These are phyloP conservation scores for Trametes hirsuta DNA, from an alignment of 1,284 basidiomycete species.

Conservation along the genomic window DNA sequence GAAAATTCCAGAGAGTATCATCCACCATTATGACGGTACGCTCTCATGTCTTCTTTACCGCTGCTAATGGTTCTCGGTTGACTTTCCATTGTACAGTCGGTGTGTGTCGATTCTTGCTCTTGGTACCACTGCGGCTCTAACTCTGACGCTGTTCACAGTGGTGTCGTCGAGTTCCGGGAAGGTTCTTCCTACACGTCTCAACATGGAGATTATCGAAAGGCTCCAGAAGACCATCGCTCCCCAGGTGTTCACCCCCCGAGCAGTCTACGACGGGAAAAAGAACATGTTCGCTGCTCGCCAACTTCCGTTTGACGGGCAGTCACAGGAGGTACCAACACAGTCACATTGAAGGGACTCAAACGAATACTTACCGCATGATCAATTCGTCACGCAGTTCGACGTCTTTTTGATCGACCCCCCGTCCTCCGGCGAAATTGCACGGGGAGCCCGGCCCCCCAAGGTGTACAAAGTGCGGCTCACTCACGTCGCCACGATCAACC, in stretches of 20 bases:
- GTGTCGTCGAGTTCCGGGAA: conserved; percentile 64
- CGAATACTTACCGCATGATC: not conserved
- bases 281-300: conserved; percentile 67
- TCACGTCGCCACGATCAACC: conserved; percentile 74
- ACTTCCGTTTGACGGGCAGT: conserved; percentile 57
- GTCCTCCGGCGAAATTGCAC: conserved; percentile 16
- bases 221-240: conserved; percentile 61
- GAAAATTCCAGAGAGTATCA: conserved; percentile 59
- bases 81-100: conserved; percentile 48
- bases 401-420: conserved; percentile 50
- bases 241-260: conserved; percentile 63
- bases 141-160: conserved; percentile 39
- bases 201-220: conserved; percentile 65
- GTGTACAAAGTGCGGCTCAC: conserved; percentile 65
- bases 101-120: conserved; percentile 39
- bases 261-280: conserved; percentile 78
- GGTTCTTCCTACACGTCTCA: conserved; percentile 63
- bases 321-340: conserved; percentile 43
- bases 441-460: conserved; percentile 44
- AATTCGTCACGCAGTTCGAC: conserved; percentile 51
- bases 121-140: not conserved
- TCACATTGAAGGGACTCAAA: not conserved
- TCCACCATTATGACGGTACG: conserved; percentile 78
- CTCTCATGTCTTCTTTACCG: conserved; percentile 3
- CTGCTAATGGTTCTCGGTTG: conserved; percentile 1